Base-by-base conservation (phyloP, 345 rosid species). In the Theobroma cacao region DNA sequence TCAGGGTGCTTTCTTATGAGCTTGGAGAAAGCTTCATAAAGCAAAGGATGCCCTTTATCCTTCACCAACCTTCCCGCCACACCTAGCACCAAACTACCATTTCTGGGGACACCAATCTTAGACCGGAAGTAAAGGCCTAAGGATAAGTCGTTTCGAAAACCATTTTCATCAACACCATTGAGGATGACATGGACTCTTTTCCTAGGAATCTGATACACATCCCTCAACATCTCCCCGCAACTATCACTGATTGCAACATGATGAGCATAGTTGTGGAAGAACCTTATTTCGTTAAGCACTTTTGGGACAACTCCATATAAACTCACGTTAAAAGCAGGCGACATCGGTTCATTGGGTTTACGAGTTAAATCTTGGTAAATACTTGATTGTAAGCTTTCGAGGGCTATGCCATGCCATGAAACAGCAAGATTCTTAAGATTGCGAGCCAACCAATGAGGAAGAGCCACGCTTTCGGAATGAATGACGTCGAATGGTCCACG, bases 181-280 rank as follows among this genome's bases (percentile, higher is more conserved):
- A 94, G 87, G 61, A 96, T 96, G 24, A 94, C 99, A 24, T 96
- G 99, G 64, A 96, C 99, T 30, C 98, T 88, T 80, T 75, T 85
- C 10, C 72, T 80, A 0, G 98, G 98, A 36, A 96, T 94, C 77
- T 96, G 99, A 78, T 96, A 96, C 31, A 93, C 89, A 34, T 93
- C 97, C 69, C 98, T 81, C 11, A 95, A 78, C 91, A 95, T 95
- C 79, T 96, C 99, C 0, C 99, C 99, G 22, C 98, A 94, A 47
- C 99, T 96, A 82, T 94, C 94, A 24, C 98, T 96, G 65, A 92
- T 94, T 0, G 99, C 99, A 0, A 96, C 87, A 33, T 96, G 99
- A 20, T 94, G 97, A 11, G 90, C 88, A 17, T 96, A 96, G 43
- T 83, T 90, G 45, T 86, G 84, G 83, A 96, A 94, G 79, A 96